Evolutionary conservation across 768 basidiomycete genomes (phyloP), one percentile per base, ranked within the genome.

Genomic region (Dioszegia aurantiaca): DNA sequence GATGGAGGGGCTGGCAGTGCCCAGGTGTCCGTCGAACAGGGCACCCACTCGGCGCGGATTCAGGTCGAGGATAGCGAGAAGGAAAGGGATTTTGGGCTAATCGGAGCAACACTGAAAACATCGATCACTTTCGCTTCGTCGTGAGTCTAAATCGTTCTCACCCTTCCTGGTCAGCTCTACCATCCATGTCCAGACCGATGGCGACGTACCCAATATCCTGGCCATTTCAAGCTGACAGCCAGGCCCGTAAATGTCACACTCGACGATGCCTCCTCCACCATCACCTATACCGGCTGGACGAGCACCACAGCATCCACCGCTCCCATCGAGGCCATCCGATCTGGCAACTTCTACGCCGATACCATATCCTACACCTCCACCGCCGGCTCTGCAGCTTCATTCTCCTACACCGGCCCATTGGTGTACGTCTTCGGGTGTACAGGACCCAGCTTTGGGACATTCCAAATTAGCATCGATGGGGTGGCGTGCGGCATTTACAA

Each of bases 351-450:
- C 56, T 64, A 56, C 47, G 28, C 61, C 16, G 44, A 62, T 12
- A 73, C 71, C 11, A 53, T 73, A 12, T 68, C 66, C 51, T 73
- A 70, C 39, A 70, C 71, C 9, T 54, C 64, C 26, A 28, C 58
- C 3, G 24, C 27, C 24, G 42, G 28, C 36, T 19, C 58, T 26
- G 11, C 36, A 19, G 42, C 54, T 9, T 8, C 49, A 33, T 62
- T 56, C 55, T 17, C 33, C 52, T 55, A 49, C 46, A 16, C 27
- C 39, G 46, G 47, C 37, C 28, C 55, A 33, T 9, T 46, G 3
- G 14, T 52, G 14, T 73, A 70, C 42, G 28, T 73, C 17, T 67
- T 66, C 43, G 71, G 71, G 11, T 45, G 59, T 28, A 70, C 68
- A 17, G 71, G 71, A 1, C 61, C 68, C 14, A 56, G 40, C 2